Percentiles rank a stretch among this genome's conserved stretches.
Evolutionary conservation across 192 early-diverging fungal species (phyloP).

Genomic region (Rhizophlyctis rosea): DNA sequence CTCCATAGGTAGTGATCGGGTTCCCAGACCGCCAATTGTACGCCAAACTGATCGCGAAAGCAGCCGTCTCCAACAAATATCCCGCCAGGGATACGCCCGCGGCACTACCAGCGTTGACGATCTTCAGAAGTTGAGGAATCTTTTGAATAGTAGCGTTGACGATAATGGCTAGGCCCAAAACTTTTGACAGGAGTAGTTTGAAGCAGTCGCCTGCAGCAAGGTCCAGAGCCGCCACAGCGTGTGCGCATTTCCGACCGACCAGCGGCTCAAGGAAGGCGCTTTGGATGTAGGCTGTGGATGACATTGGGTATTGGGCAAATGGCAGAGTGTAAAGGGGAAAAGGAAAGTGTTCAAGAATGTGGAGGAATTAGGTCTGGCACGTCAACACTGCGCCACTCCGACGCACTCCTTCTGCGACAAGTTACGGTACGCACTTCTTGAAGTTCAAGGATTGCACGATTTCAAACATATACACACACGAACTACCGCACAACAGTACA

Average conservation of each 20-base stretch:
- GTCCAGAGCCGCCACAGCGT: conserved; percentile 72
- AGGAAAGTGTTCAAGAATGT: too few relatives aligned
- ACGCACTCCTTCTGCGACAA: too few relatives aligned
- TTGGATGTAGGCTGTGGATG: too few relatives aligned
- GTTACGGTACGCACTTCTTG: too few relatives aligned
- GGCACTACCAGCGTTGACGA: conserved; percentile 64
- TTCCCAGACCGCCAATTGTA: conserved; percentile 83
- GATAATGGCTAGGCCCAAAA: conserved; percentile 88
- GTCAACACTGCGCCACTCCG: too few relatives aligned
- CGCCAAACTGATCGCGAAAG: conserved; percentile 73
- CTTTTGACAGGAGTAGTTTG: conserved; percentile 82
- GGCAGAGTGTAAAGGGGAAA: too few relatives aligned
- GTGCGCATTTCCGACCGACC: conserved; percentile 78
- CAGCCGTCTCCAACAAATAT: conserved; percentile 79
- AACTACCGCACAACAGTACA: too few relatives aligned
- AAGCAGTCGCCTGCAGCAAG: conserved; percentile 68
- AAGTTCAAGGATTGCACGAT: too few relatives aligned
- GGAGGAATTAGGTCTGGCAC: too few relatives aligned
- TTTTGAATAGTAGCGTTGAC: conserved; percentile 87
- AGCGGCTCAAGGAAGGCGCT: conserved; percentile 59
- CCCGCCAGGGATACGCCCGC: conserved; percentile 77
- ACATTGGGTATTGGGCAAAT: too few relatives aligned
- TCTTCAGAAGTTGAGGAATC: conserved; percentile 94
- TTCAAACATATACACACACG: too few relatives aligned
- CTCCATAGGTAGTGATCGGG: conserved; percentile 76